Conservation (phyloP, 768 basidiomycete species). For the Imleria badia region DNA sequence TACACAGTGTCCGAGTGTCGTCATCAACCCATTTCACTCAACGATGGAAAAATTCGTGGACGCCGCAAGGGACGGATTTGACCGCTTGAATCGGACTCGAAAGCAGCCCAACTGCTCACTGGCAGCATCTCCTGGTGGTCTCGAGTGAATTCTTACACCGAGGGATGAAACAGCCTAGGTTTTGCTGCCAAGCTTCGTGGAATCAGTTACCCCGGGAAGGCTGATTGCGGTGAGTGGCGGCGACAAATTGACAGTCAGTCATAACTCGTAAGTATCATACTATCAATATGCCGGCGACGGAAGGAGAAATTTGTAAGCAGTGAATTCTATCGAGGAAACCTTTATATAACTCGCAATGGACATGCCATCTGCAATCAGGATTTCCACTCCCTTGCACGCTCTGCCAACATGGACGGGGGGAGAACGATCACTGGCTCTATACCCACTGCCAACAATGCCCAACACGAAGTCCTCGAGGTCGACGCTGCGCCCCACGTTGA, state of each 20-base stretch:
- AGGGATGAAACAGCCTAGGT: too few relatives aligned
- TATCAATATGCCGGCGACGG: background rate
- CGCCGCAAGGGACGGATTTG: too few relatives aligned
- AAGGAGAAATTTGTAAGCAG: conserved; percentile 17
- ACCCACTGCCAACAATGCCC: background rate
- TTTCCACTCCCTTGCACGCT: background rate
- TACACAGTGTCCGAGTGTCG: too few relatives aligned
- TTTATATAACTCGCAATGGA: conserved; percentile 14
- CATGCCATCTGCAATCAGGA: background rate
- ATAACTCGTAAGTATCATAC: too few relatives aligned
- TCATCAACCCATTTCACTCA: background rate
- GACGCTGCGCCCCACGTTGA: conserved; percentile 41
- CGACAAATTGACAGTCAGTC: too few relatives aligned
- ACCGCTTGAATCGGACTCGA: too few relatives aligned
- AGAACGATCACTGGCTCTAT: background rate
- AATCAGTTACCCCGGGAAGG: too few relatives aligned
- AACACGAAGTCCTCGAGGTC: conserved; percentile 24
- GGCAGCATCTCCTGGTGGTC: too few relatives aligned
- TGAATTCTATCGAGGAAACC: background rate
- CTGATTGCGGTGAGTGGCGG: too few relatives aligned
- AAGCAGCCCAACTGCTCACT: too few relatives aligned
- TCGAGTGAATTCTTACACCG: too few relatives aligned
- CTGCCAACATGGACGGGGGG: conserved; percentile 7
- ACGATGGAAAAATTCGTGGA: background rate
- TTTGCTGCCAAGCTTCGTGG: too few relatives aligned